Percentiles rank a stretch among this genome's conserved stretches.
Evolutionary conservation across 2,329 filamentous ascomycete genomes (phyloP).

Genomic region (Ilyonectria mors-panacis): DNA sequence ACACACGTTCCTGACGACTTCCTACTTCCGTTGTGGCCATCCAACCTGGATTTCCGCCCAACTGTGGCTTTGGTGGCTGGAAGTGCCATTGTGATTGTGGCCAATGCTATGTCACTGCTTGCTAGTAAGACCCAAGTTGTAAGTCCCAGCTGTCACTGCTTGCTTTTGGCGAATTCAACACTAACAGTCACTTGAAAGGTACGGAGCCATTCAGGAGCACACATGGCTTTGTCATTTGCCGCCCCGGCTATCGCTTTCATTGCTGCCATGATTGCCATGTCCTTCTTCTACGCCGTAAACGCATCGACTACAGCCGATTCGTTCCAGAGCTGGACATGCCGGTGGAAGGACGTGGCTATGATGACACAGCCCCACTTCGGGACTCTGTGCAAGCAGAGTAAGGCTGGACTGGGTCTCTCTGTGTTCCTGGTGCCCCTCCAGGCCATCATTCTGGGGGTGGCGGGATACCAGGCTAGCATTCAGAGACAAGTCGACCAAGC

Average conservation of each 20-base stretch:
- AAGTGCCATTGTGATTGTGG: constrained; percentile 64
- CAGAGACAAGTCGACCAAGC: constrained; percentile 57
- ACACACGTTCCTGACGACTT: constrained; percentile 65
- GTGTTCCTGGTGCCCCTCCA: constrained; percentile 72
- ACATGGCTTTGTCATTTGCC: constrained; percentile 42
- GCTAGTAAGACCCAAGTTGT: constrained; percentile 66
- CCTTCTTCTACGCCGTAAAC: constrained; percentile 72
- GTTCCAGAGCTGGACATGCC: constrained; percentile 74
- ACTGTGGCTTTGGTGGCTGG: constrained; percentile 69
- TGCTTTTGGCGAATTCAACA: constrained; percentile 23
- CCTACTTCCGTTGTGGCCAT: constrained; percentile 71
- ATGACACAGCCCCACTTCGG: constrained; percentile 67
- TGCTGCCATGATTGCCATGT: constrained; percentile 65
- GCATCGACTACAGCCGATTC: constrained; percentile 67
- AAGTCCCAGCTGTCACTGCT: constrained; percentile 46
- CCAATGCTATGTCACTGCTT: constrained; percentile 64
- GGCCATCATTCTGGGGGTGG: constrained; percentile 62
- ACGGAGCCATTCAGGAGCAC: constrained; percentile 36
- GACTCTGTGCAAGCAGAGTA: constrained; percentile 70
- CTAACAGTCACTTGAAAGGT: constrained; percentile 41
- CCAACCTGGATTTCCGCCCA: constrained; percentile 69
- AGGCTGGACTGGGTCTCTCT: constrained; percentile 67
- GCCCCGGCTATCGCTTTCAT: constrained; percentile 51
- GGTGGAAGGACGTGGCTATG: constrained; percentile 71
- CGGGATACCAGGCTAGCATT: constrained; percentile 61